A percentile compares a stretch with the other conserved stretches of the same genome.
phyloP scores from a whole-genome alignment of 2,329 filamentous ascomycete species.

The Fusarium dimerum region DNA sequence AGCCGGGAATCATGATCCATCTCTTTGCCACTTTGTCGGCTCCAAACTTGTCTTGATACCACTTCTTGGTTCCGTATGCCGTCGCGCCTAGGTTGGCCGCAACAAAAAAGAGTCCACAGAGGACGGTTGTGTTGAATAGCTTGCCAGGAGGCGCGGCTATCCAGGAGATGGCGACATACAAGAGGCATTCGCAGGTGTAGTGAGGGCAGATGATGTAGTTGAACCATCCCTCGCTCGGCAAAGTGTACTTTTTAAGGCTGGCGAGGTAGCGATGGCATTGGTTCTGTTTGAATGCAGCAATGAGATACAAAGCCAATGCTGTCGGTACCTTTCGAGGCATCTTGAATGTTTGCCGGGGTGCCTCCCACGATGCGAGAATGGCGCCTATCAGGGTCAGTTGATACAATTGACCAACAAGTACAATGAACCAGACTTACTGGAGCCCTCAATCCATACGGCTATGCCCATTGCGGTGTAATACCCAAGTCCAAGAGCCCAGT shows the following conservation, averaged over 20 bases:
- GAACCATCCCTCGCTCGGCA: conserved; percentile 76
- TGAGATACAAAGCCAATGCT: conserved; percentile 64
- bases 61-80: conserved; percentile 73
- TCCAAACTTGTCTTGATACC: conserved; percentile 80
- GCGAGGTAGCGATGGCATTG: conserved; percentile 71
- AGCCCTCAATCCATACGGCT: conserved; percentile 82
- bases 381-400: conserved; percentile 28
- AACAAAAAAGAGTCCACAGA: conserved; percentile 73
- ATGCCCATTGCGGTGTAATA: conserved; percentile 78
- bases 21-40: conserved; percentile 58
- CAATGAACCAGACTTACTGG: conserved; percentile 49
- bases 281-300: conserved; percentile 74
- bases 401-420: neutral
- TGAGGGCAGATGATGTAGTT: conserved; percentile 77
- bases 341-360: conserved; percentile 12
- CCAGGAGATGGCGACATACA: conserved; percentile 79
- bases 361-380: conserved; percentile 37
- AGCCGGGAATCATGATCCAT: conserved; percentile 76
- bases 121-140: conserved; percentile 70
- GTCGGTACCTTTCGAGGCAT: conserved; percentile 36
- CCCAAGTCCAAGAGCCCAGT: conserved; percentile 76
- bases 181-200: conserved; percentile 83
- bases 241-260: conserved; percentile 75
- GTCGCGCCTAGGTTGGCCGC: conserved; percentile 79
- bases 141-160: conserved; percentile 68